phyloP scores from a whole-genome alignment of 1,284 basidiomycete genomes.

The Rugosomyces carneus region DNA sequence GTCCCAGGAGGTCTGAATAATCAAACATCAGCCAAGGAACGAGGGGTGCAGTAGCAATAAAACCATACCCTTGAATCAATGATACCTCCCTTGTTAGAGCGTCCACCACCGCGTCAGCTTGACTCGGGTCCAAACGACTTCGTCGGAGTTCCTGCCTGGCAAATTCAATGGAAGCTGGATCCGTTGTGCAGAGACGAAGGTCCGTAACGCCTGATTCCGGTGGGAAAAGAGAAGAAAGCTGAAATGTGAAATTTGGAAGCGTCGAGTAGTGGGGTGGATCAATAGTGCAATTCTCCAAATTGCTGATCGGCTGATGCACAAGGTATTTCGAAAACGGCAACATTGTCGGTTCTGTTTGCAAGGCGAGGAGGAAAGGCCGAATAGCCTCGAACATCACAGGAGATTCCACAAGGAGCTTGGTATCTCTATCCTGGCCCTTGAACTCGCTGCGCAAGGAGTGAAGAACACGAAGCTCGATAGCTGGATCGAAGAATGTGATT shows the following conservation, averaged over 20 bases:
- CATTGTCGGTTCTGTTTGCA: slow-evolving; percentile 42
- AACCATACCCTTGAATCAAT: slow-evolving; percentile 63
- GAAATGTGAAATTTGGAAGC: slow-evolving; percentile 40
- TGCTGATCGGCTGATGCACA: slow-evolving; percentile 29
- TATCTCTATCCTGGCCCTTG: slow-evolving; percentile 3
- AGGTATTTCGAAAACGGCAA: slow-evolving; percentile 53
- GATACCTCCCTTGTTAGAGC: slow-evolving; percentile 52
- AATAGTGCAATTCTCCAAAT: slow-evolving; percentile 29
- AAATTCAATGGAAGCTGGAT: slow-evolving; percentile 31
- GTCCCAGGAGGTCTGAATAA: slow-evolving; percentile 61
- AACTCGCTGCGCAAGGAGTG: slow-evolving; percentile 24
- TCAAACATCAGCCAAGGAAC: slow-evolving; percentile 7
- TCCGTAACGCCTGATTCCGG: slow-evolving; percentile 23
- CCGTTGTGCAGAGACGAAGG: slow-evolving; percentile 28
- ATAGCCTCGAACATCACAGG: slow-evolving; percentile 57
- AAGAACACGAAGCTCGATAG: slow-evolving; percentile 39
- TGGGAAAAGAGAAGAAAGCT: slow-evolving; percentile 40
- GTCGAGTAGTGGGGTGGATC: slow-evolving; percentile 43
- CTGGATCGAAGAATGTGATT: slow-evolving; percentile 48
- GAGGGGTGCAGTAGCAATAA: not conserved
- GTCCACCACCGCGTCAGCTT: slow-evolving; percentile 62
- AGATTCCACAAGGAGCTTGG: slow-evolving; percentile 41
- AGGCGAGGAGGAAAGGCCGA: slow-evolving; percentile 54
- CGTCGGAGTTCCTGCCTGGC: slow-evolving; percentile 37
- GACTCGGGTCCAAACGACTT: slow-evolving; percentile 58